A percentile compares a stretch with the other conserved stretches of the same genome.
phyloP scores from a whole-genome alignment of 2,329 filamentous ascomycete species.

The Mycocentrospora acerina region DNA sequence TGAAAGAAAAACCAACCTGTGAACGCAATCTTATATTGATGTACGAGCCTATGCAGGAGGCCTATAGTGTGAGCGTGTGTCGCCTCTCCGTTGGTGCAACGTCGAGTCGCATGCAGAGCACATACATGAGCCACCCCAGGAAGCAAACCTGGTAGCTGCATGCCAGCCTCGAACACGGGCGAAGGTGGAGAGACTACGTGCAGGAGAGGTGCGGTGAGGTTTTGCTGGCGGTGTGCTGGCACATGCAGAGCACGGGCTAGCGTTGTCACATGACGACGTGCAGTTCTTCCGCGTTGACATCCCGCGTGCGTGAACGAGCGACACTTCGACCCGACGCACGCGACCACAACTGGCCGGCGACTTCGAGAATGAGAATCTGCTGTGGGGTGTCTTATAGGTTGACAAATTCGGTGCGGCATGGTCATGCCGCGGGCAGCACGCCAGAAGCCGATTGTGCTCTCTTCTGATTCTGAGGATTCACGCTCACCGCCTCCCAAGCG shows the following conservation, averaged over 20 bases:
- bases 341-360: conserved; percentile 15
- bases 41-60: conserved; percentile 21
- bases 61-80: conserved; percentile 32
- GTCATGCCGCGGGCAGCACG: conserved; percentile 40
- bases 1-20: not conserved
- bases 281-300: no score
- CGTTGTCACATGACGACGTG: not conserved
- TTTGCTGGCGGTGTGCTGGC: conserved; percentile 2
- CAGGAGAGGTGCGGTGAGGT: conserved; percentile 13
- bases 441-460: conserved; percentile 40
- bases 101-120: conserved; percentile 15
- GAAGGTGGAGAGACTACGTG: conserved; percentile 3
- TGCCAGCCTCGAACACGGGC: conserved; percentile 16
- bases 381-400: conserved; percentile 12
- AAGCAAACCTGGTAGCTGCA: conserved; percentile 24
- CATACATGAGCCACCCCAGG: conserved; percentile 5
- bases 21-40: no score
- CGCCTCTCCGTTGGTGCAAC: conserved; percentile 35
- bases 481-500: conserved; percentile 35
- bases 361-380: conserved; percentile 33
- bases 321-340: not conserved
- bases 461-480: conserved; percentile 35
- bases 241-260: no score
- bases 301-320: no score
- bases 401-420: conserved; percentile 38